These are phyloP conservation scores for Lachnellula occidentalis DNA, from an alignment of 2,329 filamentous ascomycete species.

Conservation along the genomic window DNA sequence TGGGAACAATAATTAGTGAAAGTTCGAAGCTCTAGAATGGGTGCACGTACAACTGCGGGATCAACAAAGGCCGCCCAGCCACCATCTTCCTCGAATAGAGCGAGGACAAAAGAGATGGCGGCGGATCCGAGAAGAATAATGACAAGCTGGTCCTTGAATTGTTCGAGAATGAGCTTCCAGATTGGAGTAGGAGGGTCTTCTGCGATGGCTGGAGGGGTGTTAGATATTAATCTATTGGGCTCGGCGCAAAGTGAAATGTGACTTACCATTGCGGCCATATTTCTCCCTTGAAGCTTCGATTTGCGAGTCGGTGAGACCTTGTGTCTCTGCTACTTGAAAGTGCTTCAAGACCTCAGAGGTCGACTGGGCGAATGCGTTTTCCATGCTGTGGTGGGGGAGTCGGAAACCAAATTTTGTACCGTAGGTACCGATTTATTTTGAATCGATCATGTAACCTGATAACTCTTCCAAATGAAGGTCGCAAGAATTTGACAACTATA, in stretches of 20 bases:
- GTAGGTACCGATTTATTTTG: slow-evolving; percentile 13
- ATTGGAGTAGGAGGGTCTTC: slow-evolving; percentile 95
- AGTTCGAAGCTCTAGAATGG: not conserved
- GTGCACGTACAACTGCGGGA: slow-evolving; percentile 73
- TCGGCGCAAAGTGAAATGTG: slow-evolving; percentile 12
- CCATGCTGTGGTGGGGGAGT: slow-evolving; percentile 40
- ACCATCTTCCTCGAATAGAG: slow-evolving; percentile 86
- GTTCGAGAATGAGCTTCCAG: slow-evolving; percentile 94
- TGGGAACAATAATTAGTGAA: slow-evolving; percentile 33
- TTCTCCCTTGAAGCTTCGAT: slow-evolving; percentile 50
- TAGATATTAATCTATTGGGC: slow-evolving; percentile 9
- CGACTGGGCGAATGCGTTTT: slow-evolving; percentile 56
- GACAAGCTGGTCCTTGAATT: slow-evolving; percentile 98
- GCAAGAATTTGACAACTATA: slow-evolving; percentile 6
- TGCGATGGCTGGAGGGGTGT: slow-evolving; percentile 50
- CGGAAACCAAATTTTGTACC: slow-evolving; percentile 9
- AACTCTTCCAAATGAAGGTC: slow-evolving; percentile 6
- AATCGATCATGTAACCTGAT: slow-evolving; percentile 11
- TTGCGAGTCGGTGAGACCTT: slow-evolving; percentile 55
- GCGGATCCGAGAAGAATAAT: slow-evolving; percentile 91
- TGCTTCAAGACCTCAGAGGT: slow-evolving; percentile 52
- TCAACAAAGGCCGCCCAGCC: slow-evolving; percentile 98
- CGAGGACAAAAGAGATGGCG: slow-evolving; percentile 86
- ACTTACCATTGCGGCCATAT: slow-evolving; percentile 62
- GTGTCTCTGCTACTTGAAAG: slow-evolving; percentile 50